Percentiles rank a stretch among this genome's conserved stretches.
These are phyloP conservation scores for Starmerella kuoi DNA, from an alignment of 805 yeast species.

Conservation along the genomic window DNA sequence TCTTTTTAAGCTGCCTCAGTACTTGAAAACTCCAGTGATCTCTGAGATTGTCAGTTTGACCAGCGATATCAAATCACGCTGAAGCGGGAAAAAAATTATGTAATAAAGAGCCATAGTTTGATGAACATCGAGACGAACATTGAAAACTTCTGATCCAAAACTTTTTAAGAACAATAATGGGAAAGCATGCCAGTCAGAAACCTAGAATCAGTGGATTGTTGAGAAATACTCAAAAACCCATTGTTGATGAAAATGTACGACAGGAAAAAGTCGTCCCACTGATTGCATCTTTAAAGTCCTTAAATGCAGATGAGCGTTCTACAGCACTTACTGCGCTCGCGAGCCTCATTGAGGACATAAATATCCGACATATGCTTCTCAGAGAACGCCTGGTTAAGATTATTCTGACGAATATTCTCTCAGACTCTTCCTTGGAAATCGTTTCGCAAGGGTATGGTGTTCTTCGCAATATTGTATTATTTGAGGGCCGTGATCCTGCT, in stretches of 20 bases:
- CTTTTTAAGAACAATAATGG: no score
- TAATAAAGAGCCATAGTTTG: background rate
- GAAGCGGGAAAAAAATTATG: conserved; percentile 7
- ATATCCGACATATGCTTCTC: conserved; percentile 48
- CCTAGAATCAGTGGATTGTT: conserved; percentile 10
- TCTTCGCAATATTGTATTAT: conserved; percentile 64
- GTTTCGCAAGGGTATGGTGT: conserved; percentile 73
- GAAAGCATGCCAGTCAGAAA: conserved; percentile 11
- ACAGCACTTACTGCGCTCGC: conserved; percentile 67
- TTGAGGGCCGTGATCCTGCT: conserved; percentile 78
- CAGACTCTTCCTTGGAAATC: conserved; percentile 60
- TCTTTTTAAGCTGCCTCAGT: background rate
- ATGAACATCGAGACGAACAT: no score
- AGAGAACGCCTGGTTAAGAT: conserved; percentile 60
- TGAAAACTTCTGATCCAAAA: no score
- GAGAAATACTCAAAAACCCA: conserved; percentile 19
- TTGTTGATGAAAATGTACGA: conserved; percentile 38
- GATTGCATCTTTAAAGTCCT: conserved; percentile 48
- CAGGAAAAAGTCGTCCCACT: conserved; percentile 55
- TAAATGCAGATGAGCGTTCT: conserved; percentile 57
- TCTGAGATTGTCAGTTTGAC: no score
- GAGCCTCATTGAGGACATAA: conserved; percentile 56
- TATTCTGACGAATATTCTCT: conserved; percentile 50
- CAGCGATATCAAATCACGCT: no score
- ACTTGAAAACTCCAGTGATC: background rate